A percentile compares a stretch with the other conserved stretches of the same genome.
Evolutionary conservation across 306 rosid species (phyloP).

Genomic region (Fagus crenata): DNA sequence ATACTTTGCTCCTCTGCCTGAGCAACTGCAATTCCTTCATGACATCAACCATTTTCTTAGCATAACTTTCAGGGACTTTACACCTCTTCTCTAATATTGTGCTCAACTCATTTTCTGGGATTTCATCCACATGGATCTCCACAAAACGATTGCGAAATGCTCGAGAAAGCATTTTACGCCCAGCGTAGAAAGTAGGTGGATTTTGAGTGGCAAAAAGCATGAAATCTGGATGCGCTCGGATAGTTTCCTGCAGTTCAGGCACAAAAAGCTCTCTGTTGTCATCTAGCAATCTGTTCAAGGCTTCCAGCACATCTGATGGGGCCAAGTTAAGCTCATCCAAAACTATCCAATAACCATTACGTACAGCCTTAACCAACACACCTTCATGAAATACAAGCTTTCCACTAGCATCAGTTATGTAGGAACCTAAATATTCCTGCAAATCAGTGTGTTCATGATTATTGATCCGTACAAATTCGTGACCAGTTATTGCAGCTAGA

Average conservation of each 20-base stretch:
- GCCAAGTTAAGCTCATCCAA: constrained; percentile 97
- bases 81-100: constrained; percentile 59
- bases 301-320: constrained; percentile 97
- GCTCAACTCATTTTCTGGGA: constrained; percentile 79
- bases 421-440: constrained; percentile 93
- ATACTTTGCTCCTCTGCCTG: constrained; percentile 76
- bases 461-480: constrained; percentile 82
- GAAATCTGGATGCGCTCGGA: constrained; percentile 72
- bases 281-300: constrained; percentile 86
- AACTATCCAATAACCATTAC: constrained; percentile 91
- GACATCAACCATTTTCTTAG: constrained; percentile 77
- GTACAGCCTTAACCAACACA: constrained; percentile 80
- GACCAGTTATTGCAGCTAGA: constrained; percentile 80
- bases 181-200: constrained; percentile 89
- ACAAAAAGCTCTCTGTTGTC: constrained; percentile 94
- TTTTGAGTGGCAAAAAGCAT: constrained; percentile 99
- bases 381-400: constrained; percentile 91
- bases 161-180: constrained; percentile 91
- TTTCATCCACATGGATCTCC: constrained; percentile 91
- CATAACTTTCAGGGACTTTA: constrained; percentile 58
- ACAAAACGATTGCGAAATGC: constrained; percentile 94
- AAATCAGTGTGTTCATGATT: constrained; percentile 98
- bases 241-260: constrained; percentile 77
- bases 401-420: constrained; percentile 70
- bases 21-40: constrained; percentile 80